Evolutionary conservation across 495 filamentous ascomycete species (phyloP).

Genomic region (Cercophora newfieldiana): DNA sequence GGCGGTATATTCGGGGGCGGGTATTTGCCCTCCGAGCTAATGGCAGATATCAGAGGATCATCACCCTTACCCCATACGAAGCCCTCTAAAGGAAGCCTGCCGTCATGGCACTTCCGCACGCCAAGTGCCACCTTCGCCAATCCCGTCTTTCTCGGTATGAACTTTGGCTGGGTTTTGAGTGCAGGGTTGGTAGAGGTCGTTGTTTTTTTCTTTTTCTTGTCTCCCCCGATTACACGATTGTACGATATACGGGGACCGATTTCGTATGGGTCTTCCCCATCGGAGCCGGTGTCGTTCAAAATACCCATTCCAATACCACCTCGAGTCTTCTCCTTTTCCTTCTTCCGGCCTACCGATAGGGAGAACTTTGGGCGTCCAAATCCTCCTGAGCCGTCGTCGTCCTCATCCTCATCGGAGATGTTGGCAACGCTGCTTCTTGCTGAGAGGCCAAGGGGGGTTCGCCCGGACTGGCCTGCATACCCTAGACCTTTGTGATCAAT

Average conservation of each 20-base stretch:
- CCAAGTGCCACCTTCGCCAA: constrained; percentile 56
- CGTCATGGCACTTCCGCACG: constrained; percentile 83
- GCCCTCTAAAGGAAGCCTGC: constrained; percentile 79
- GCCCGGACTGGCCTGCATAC: constrained; percentile 64
- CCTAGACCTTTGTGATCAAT: constrained; percentile 81
- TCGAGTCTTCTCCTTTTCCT: constrained; percentile 53
- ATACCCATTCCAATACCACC: constrained; percentile 85
- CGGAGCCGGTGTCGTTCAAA: constrained; percentile 93
- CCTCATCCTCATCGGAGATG: constrained; percentile 45
- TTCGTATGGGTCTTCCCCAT: constrained; percentile 94
- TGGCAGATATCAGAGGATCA: constrained; percentile 54
- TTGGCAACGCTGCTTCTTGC: constrained; percentile 17
- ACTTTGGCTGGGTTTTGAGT: constrained; percentile 67
- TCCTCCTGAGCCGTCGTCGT: constrained; percentile 50
- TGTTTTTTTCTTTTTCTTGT: constrained; percentile 78
- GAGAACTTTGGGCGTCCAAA: constrained; percentile 34
- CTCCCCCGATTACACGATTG: constrained; percentile 77
- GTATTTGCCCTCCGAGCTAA: constrained; percentile 63
- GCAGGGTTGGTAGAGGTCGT: constrained; percentile 60
- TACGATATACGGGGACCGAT: constrained; percentile 92
- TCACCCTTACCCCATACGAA: constrained; percentile 68
- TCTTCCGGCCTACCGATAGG: constrained; percentile 30
- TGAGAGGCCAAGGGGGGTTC: constrained; percentile 36
- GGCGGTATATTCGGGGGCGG: constrained; percentile 72
- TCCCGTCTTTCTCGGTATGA: constrained; percentile 72